A percentile compares a stretch with the other conserved stretches of the same genome.
These are phyloP conservation scores for Tetratostichococcus sp. DNA, from an alignment of 139 green algal species.

Conservation along the genomic window DNA sequence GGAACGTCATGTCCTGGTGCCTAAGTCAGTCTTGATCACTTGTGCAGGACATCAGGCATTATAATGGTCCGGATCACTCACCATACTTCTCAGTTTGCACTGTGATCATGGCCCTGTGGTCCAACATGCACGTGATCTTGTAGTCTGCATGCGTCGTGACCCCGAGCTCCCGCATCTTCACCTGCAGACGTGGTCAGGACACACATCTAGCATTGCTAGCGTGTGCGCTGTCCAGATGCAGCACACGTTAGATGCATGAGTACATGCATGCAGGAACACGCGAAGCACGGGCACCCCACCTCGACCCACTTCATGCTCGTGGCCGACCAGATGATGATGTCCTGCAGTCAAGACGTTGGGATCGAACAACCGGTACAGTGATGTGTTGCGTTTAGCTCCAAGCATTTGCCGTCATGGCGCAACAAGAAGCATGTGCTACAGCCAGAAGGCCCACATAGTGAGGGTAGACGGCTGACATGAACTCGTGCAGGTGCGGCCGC, in stretches of 20 bases:
- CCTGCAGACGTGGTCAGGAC: too few species aligned
- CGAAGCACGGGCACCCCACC: constrained; percentile 21
- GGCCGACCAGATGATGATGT: constrained; percentile 88
- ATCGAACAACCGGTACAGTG: too few species aligned
- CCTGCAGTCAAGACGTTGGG: constrained; percentile 22
- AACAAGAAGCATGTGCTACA: too few species aligned
- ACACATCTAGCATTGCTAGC: too few species aligned
- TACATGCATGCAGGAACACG: background rate
- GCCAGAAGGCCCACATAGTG: constrained; percentile 37
- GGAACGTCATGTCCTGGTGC: too few species aligned
- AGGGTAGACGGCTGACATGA: constrained; percentile 70
- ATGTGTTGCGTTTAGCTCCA: too few species aligned
- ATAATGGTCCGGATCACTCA: too few species aligned
- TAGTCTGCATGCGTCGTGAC: constrained; percentile 73
- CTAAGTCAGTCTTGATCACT: too few species aligned
- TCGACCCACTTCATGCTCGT: constrained; percentile 92
- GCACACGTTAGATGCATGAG: too few species aligned
- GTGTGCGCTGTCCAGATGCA: too few species aligned
- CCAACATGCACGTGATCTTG: constrained; percentile 58
- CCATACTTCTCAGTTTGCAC: constrained; percentile 59
- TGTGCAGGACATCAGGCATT: too few species aligned
- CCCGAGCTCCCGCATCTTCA: constrained; percentile 82
- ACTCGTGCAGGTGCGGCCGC: constrained; percentile 83
- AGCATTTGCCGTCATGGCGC: too few species aligned
- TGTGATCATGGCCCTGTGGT: constrained; percentile 88